These are phyloP conservation scores for Cicer pinnatifidum DNA, from an alignment of 306 rosid genomes.

Conservation along the genomic window DNA sequence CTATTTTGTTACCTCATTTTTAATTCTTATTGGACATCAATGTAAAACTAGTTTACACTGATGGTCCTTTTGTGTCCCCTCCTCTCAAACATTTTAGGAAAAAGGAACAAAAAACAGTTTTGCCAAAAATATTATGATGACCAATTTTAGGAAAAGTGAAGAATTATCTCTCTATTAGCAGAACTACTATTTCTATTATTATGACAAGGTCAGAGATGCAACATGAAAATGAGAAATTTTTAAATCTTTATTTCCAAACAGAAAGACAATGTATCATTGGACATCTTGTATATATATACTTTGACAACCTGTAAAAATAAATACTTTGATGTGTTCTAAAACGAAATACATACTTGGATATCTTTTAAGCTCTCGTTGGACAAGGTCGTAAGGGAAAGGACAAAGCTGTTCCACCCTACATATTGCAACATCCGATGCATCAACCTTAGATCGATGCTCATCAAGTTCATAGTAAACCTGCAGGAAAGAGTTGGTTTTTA, in stretches of 20 bases:
- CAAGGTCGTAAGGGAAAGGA: slow-evolving; percentile 95
- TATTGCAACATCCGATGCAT: slow-evolving; percentile 82
- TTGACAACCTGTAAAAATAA: neutral
- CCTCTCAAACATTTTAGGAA: too few relatives aligned
- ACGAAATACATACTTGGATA: slow-evolving; percentile 77
- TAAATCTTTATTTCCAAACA: neutral
- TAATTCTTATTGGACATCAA: too few relatives aligned
- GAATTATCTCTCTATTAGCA: neutral
- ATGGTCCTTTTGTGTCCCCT: too few relatives aligned
- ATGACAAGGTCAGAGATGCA: neutral
- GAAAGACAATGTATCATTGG: neutral
- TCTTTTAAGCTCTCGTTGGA: slow-evolving; percentile 88
- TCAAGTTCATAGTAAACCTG: slow-evolving; percentile 97
- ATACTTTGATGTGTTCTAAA: neutral
- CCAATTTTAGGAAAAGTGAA: neutral
- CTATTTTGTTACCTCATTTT: too few relatives aligned
- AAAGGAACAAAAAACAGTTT: neutral
- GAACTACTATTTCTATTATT: neutral
- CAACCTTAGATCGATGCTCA: slow-evolving; percentile 66
- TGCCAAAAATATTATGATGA: too few relatives aligned
- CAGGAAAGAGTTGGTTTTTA: slow-evolving; percentile 16
- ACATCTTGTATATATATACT: neutral
- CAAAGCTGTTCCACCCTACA: slow-evolving; percentile 97
- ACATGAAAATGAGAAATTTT: neutral
- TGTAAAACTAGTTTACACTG: too few relatives aligned